Evolutionary conservation across 2,329 filamentous ascomycete genomes (phyloP).

Genomic region (Eutypella sp.): DNA sequence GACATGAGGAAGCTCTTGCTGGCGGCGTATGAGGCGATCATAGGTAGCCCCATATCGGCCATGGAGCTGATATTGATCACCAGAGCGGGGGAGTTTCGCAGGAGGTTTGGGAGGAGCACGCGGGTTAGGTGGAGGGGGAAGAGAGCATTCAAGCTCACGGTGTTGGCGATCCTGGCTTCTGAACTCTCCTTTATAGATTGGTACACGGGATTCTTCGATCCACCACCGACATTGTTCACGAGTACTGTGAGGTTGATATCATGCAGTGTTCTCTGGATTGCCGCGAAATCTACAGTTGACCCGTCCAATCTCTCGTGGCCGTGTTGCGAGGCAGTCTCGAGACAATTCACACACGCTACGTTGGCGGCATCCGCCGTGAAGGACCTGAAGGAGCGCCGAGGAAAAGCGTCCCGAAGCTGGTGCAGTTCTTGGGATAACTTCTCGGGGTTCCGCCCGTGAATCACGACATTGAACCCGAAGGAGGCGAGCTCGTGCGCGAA

Average conservation of each 20-base stretch:
- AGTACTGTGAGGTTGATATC: constrained; percentile 45
- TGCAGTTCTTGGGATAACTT: constrained; percentile 40
- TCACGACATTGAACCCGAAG: constrained; percentile 49
- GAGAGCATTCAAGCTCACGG: constrained; percentile 42
- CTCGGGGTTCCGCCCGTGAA: constrained; percentile 49
- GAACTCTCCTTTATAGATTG: constrained; percentile 30
- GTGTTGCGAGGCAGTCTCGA: not conserved
- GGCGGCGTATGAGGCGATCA: constrained; percentile 38
- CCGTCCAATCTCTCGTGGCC: no score
- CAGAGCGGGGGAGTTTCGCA: constrained; percentile 35
- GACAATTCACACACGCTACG: not conserved
- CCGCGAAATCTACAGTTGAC: not conserved
- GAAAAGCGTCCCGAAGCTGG: constrained; percentile 34
- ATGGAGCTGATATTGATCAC: constrained; percentile 48
- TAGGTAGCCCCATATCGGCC: constrained; percentile 40
- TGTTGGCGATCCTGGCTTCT: constrained; percentile 32
- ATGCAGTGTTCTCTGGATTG: constrained; percentile 10
- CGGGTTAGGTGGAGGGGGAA: constrained; percentile 46
- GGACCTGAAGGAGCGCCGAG: constrained; percentile 28
- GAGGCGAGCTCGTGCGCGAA: constrained; percentile 46
- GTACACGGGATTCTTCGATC: constrained; percentile 24
- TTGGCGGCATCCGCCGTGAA: not conserved
- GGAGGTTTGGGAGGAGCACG: constrained; percentile 39
- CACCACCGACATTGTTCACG: constrained; percentile 53
- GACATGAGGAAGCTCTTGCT: constrained; percentile 41